A percentile compares a stretch with the other conserved stretches of the same genome.
Conservation (phyloP, 371 early-diverging fungal species). For the Chytridium lagenaria region DNA sequence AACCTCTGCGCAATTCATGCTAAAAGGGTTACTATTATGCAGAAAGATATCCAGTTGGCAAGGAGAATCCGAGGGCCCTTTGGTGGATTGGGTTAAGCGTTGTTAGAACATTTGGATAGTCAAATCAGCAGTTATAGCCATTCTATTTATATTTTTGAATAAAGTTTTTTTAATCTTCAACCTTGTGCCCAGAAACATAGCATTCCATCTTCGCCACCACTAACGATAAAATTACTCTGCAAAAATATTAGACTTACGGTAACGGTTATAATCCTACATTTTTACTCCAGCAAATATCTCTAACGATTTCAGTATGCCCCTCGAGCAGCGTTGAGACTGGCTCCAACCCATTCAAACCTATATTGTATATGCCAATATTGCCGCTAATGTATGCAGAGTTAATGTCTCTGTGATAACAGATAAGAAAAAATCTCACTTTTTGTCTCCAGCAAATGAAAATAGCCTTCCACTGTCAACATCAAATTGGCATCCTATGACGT, state of each 20-base stretch:
- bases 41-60: conserved; percentile 90
- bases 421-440: conserved; percentile 69
- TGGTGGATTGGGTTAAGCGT: conserved; percentile 41
- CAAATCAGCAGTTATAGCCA: too few relatives aligned
- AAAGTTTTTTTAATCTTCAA: neutral
- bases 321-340: conserved; percentile 51
- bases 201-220: conserved; percentile 41
- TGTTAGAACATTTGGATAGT: too few relatives aligned
- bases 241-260: neutral
- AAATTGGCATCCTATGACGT: conserved; percentile 83
- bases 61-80: conserved; percentile 81
- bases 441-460: conserved; percentile 81
- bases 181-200: conserved; percentile 31
- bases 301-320: conserved; percentile 55
- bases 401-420: too few relatives aligned
- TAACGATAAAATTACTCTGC: conserved; percentile 26
- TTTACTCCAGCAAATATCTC: conserved; percentile 48
- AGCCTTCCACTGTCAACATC: conserved; percentile 71
- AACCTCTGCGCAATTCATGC: conserved; percentile 95
- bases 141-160: too few relatives aligned
- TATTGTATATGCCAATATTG: conserved; percentile 48
- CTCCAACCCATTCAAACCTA: conserved; percentile 43
- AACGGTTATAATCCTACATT: conserved; percentile 11
- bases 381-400: conserved; percentile 34
- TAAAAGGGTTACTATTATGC: conserved; percentile 92